These are phyloP conservation scores for Oryza meridionalis DNA, from an alignment of 176 grass and related monocot species.

Conservation along the genomic window DNA sequence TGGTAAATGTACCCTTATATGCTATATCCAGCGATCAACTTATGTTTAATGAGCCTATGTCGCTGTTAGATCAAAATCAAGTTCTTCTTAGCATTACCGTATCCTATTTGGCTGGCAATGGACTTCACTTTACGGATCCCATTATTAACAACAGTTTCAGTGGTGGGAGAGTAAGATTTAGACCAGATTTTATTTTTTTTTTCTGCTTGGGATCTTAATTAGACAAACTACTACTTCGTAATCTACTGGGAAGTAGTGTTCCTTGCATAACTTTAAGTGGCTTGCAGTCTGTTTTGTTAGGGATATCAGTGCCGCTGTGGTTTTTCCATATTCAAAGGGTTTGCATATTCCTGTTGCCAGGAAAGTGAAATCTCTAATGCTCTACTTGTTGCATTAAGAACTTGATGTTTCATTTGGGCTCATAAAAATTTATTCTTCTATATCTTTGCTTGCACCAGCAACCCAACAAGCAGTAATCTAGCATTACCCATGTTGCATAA, in stretches of 20 bases:
- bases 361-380: not conserved
- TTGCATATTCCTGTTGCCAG: not conserved
- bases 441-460: not conserved
- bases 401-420: not conserved
- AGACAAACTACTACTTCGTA: not conserved
- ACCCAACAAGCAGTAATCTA: not conserved
- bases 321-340: not conserved
- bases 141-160: not conserved
- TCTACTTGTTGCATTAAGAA: not conserved
- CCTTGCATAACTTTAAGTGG: not conserved
- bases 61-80: not conserved
- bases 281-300: not conserved
- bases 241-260: not conserved
- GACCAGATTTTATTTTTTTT: not conserved
- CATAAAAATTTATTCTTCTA: not conserved
- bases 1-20: not conserved
- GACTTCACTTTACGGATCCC: not conserved
- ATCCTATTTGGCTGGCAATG: not conserved
- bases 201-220: not conserved
- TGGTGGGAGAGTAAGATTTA: too few relatives aligned
- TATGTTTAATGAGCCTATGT: not conserved
- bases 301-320: not conserved
- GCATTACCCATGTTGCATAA: not conserved
- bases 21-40: too few relatives aligned
- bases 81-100: not conserved